Base-by-base conservation (phyloP, 768 basidiomycete genomes). In the Vararia minispora region DNA sequence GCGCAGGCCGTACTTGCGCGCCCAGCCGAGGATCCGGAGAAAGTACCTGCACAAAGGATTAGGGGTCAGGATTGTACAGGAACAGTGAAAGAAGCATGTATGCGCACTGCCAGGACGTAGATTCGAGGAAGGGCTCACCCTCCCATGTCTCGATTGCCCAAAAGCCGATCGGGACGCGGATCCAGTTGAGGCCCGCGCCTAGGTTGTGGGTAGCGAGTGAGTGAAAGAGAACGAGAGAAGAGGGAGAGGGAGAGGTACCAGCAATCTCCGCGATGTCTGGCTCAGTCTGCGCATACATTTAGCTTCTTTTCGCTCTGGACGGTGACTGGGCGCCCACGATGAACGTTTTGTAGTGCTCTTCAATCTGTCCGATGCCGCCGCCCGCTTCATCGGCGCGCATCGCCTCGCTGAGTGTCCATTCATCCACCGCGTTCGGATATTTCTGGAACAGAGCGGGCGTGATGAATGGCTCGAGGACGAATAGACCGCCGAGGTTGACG, bases 161-260 rank as follows among this genome's bases (percentile, higher is more conserved):
- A 60, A 75, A 91, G 2, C 81, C 74, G 29, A 91, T 69, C 1
- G 87, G 84, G 30, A 91, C 59, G 2, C 87, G 72, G 32, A 92
- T 59, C 69, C 79, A 91, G 60, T 87, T 90, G 34, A 91, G 60
- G 3, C 89, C 89, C 25, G 86, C 88, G n/a, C n/a, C n/a, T n/a
- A n/a, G n/a, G n/a, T n/a, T n/a, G n/a, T n/a, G n/a, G n/a, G n/a
- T n/a, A n/a, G n/a, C n/a, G n/a, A n/a, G n/a, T n/a, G n/a, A n/a
- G n/a, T n/a, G n/a, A n/a, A n/a, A n/a, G n/a, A n/a, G n/a, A n/a
- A n/a, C n/a, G n/a, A n/a, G n/a, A n/a, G n/a, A n/a, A n/a, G n/a
- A n/a, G n/a, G n/a, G n/a, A n/a, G n/a, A n/a, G n/a, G n/a, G n/a
- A n/a, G n/a, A n/a, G n/a, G n/a, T n/a, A 28, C 72, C 77, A 35